Evolutionary conservation across 345 rosid genomes (phyloP).

Genomic region (Corchorus olitorius): DNA sequence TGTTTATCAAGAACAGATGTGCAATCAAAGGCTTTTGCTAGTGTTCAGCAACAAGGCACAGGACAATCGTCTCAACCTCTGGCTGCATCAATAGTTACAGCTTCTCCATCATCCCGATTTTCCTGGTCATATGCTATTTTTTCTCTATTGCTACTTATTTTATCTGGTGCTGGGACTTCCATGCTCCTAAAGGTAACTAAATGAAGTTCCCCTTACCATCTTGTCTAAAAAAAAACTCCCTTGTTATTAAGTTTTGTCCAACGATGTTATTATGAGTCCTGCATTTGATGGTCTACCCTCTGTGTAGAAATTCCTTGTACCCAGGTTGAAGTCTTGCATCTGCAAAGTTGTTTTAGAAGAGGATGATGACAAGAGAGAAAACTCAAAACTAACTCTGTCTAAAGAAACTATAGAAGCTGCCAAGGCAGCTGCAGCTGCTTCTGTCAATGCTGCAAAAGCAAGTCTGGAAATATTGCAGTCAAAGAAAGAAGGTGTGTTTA

Average conservation of each 20-base stretch:
- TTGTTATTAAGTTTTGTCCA: not conserved
- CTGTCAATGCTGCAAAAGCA: slow-evolving; percentile 25
- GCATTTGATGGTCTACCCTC: slow-evolving; percentile 15
- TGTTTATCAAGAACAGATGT: slow-evolving; percentile 16
- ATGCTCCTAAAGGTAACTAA: slow-evolving; percentile 27
- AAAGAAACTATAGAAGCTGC: slow-evolving; percentile 26
- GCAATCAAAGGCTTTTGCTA: not conserved
- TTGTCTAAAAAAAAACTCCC: not conserved
- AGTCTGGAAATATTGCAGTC: slow-evolving; percentile 27
- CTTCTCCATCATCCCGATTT: slow-evolving; percentile 18
- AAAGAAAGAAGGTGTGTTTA: slow-evolving; percentile 25
- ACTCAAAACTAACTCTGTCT: slow-evolving; percentile 19
- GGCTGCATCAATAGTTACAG: slow-evolving; percentile 7
- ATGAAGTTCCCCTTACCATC: not conserved
- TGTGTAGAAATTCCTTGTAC: slow-evolving; percentile 27
- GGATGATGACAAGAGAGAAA: slow-evolving; percentile 8
- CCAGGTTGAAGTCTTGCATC: slow-evolving; percentile 35
- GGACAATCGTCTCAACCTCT: slow-evolving; percentile 15
- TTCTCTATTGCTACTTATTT: slow-evolving; percentile 23
- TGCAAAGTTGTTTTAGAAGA: slow-evolving; percentile 28
- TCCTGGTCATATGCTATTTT: slow-evolving; percentile 23
- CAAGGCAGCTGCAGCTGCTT: slow-evolving; percentile 25
- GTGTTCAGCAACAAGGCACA: slow-evolving; percentile 10
- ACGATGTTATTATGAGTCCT: not conserved
- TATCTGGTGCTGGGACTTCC: slow-evolving; percentile 27